phyloP scores from a whole-genome alignment of 495 filamentous ascomycete species.

The Evansstolkia leycettana region DNA sequence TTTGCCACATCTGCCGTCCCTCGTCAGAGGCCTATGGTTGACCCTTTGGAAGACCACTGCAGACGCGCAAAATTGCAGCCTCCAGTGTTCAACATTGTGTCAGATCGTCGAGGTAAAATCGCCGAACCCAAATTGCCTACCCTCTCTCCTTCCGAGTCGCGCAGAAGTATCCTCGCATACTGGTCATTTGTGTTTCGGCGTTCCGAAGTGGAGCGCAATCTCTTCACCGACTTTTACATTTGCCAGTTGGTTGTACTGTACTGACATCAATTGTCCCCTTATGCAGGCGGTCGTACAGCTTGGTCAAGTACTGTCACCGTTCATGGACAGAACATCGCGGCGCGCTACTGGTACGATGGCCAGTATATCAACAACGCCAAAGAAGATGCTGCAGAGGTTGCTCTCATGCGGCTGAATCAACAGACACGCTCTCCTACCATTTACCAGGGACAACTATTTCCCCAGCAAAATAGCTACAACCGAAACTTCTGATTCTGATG shows the following conservation, averaged over 20 bases:
- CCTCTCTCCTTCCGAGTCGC: slow-evolving; percentile 1
- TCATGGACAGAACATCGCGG: slow-evolving; percentile 39
- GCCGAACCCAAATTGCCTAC: slow-evolving; percentile 1
- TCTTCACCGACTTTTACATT: slow-evolving; percentile 34
- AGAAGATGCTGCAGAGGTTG: slow-evolving; percentile 79
- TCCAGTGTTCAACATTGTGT: slow-evolving; percentile 60
- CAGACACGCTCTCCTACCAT: slow-evolving; percentile 12
- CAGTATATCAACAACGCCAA: slow-evolving; percentile 75
- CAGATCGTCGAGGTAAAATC: slow-evolving; percentile 65
- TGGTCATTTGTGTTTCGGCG: slow-evolving; percentile 8
- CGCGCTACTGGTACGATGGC: slow-evolving; percentile 87
- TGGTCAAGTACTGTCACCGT: slow-evolving; percentile 70
- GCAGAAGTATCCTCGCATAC: too few relatives aligned
- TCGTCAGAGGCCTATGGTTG: background rate
- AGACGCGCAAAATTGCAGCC: slow-evolving; percentile 34
- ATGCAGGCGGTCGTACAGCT: slow-evolving; percentile 73
- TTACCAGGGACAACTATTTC: slow-evolving; percentile 16
- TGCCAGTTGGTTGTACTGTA: too few relatives aligned
- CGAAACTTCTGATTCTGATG: slow-evolving; percentile 5
- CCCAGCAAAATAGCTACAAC: slow-evolving; percentile 8
- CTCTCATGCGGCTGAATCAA: slow-evolving; percentile 33
- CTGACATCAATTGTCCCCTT: background rate
- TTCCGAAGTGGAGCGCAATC: slow-evolving; percentile 14
- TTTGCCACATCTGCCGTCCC: slow-evolving; percentile 18
- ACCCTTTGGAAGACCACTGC: slow-evolving; percentile 44